A percentile compares a stretch with the other conserved stretches of the same genome.
These are phyloP conservation scores for Skeletonema potamos DNA, from an alignment of 108 stramenopile species.

Conservation along the genomic window DNA sequence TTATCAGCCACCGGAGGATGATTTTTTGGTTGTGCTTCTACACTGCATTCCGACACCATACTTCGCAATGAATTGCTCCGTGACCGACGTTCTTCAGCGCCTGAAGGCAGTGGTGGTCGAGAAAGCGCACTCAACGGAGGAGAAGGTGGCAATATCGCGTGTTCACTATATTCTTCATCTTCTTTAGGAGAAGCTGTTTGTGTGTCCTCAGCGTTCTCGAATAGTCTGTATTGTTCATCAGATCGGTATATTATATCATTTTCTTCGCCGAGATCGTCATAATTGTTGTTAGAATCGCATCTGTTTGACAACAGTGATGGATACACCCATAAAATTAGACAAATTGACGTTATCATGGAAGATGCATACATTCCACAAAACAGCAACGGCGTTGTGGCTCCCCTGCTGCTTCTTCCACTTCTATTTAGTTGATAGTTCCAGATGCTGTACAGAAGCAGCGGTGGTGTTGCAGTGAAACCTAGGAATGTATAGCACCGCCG, in stretches of 20 bases:
- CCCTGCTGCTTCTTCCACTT: background rate
- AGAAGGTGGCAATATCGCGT: background rate
- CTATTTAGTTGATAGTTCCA: conserved; percentile 3
- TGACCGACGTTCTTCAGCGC: conserved; percentile 18
- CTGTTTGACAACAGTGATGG: background rate
- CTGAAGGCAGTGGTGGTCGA: background rate
- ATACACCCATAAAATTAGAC: conserved; percentile 3
- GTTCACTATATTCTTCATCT: background rate
- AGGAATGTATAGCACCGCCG: conserved; percentile 2
- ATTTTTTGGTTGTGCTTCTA: conserved; percentile 9
- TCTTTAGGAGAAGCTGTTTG: background rate
- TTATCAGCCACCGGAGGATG: conserved; percentile 3
- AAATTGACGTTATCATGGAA: conserved; percentile 1
- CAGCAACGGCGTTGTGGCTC: background rate
- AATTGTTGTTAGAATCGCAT: background rate
- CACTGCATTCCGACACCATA: conserved; percentile 29
- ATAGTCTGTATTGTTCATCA: background rate
- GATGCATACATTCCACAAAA: conserved; percentile 17
- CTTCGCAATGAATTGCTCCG: conserved; percentile 39
- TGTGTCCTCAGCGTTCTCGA: background rate
- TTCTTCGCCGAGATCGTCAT: conserved; percentile 1
- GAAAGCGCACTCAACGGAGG: background rate
- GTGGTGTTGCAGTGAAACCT: background rate
- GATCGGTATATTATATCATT: background rate
- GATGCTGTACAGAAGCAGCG: background rate